Evolutionary conservation across 1,284 basidiomycete species (phyloP), one percentile per base, ranked within the genome.

Genomic region (Irpex lacteus): DNA sequence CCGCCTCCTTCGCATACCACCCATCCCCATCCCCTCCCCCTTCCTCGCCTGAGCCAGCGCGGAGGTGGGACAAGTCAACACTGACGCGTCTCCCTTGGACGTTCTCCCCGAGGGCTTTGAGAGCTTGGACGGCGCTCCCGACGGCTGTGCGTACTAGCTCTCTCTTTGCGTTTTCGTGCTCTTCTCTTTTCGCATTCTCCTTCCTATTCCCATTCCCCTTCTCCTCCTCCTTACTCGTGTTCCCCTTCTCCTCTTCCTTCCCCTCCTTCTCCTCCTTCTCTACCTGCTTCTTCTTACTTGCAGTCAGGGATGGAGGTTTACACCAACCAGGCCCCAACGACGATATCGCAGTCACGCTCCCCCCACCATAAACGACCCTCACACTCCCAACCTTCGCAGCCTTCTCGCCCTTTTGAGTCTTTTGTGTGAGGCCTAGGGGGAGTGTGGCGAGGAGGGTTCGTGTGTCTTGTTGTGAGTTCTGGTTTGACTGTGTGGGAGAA

Each of bases 111-210:
- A 90, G 77, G 11, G 73, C 79, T 67, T 82, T 88, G 64, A 91
- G 76, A 60, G 84, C 82, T 73, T 88, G 90, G 53, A 92, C 83
- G 5, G 85, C 89, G 60, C 80, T 85, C 7, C 87, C 91, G 15
- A 92, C 81, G 2, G 89, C 83, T 70, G 84, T 87, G 67, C 91
- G 80, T 18, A 92, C 80, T 4, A 84, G 66, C 72, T 93, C 91
- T 38, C 87, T 78, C 69, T 78, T 83, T n/a, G 75, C 81, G 61
- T 85, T 74, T 0, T 70, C 80, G 5, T 34, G 32, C 1, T 34
- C 5, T 34, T 34, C 32, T 34, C 32, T 34, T 5, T 34, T 34
- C 5, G 5, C 5, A 1, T 34, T 34, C 5, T 34, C 32, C 32
- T 34, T 34, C 32, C 32, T 32, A n/a, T n/a, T 32, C 32, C 32